Base-by-base conservation (phyloP, 2,329 filamentous ascomycete species). In the Parafenestella ontariensis region DNA sequence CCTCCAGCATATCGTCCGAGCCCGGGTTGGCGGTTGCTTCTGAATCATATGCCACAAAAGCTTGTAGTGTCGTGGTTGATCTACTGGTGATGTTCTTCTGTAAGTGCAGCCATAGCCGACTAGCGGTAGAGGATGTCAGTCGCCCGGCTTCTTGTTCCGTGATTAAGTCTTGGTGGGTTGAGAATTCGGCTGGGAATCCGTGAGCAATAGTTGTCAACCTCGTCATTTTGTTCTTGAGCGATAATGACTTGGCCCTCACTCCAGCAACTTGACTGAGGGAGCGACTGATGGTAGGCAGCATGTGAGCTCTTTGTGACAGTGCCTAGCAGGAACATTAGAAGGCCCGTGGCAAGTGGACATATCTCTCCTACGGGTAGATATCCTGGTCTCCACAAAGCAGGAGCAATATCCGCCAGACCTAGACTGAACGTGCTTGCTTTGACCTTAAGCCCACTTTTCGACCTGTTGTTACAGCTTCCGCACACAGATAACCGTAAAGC, bases 321-420 rank as follows among this genome's bases (percentile, higher is more conserved):
- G 69, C 62, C 73, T 76, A 18, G 24, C 6, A 7, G 24, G 13
- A 2, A 24, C 21, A 42, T 69, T 9, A 68, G 58, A 17, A 24
- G 29, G n/a, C 15, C 23, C 3, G 10, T 21, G 51, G 28, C 8
- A 23, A 17, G 15, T 2, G 28, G 8, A 40, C 28, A 5, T 13
- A 20, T 23, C 8, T 36, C 13, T 37, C 54, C 37, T 65, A 77
- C 73, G 17, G 52, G 50, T 17, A 76, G 56, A 55, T 77, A 76
- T 6, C 69, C 73, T 6, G 74, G 72, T 42, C 69, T 72, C 74
- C 75, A 82, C 24, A 80, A 40, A 4, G 65, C 54, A 3, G 79
- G 79, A 33, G 72, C 74, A 5, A 79, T 46, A 33, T 75, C 68
- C 33, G 72, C 65, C 3, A 82, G 67, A 37, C 68, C 68, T 33